Conservation (phyloP, 495 filamentous ascomycete species). For the Trypethelium eluteriae region DNA sequence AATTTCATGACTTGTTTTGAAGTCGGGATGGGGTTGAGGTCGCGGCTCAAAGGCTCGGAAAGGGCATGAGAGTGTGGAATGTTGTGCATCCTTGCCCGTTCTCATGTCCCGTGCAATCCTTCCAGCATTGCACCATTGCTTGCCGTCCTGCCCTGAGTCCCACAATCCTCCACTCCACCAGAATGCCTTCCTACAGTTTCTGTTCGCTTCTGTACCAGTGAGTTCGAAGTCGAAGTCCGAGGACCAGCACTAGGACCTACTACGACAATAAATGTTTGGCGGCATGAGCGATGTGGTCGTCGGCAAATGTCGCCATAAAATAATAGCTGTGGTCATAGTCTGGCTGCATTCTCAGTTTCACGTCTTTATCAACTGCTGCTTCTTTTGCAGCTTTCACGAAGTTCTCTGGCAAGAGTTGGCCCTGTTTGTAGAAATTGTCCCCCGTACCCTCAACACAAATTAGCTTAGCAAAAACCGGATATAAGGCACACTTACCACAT, state of each 20-base stretch:
- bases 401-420: constrained; percentile 89
- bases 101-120: too few species aligned
- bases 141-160: background rate
- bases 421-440: constrained; percentile 92
- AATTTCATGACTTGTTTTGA: background rate
- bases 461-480: background rate
- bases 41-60: too few species aligned
- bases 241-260: constrained; percentile 25
- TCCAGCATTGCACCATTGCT: too few species aligned
- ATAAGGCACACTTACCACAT: constrained; percentile 52
- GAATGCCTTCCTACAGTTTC: background rate
- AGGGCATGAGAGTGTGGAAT: too few species aligned
- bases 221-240: background rate
- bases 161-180: background rate
- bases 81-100: too few species aligned
- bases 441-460: constrained; percentile 56
- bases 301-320: constrained; percentile 81
- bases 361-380: constrained; percentile 54
- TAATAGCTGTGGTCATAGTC: constrained; percentile 96
- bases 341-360: constrained; percentile 73
- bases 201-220: constrained; percentile 12
- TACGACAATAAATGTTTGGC: constrained; percentile 69
- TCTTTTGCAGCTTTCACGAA: constrained; percentile 71
- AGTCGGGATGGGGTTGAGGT: background rate
- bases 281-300: constrained; percentile 84